Base-by-base conservation (phyloP, 805 yeast genomes). In the Candida insectorum region DNA sequence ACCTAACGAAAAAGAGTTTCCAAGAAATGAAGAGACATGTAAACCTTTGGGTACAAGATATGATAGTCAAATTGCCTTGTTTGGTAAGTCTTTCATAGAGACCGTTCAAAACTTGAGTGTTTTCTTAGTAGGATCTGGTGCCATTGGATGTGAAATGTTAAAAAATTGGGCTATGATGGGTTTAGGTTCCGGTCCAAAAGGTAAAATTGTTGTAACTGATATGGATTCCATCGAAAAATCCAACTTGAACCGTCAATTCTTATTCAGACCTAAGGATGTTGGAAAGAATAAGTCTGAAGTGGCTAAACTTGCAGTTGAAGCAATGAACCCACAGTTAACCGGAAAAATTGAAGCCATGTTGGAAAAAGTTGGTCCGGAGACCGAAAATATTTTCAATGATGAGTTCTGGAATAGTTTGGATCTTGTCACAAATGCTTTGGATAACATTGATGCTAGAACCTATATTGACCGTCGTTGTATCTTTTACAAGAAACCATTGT, bases 111-210 rank as follows among this genome's bases (percentile, higher is more conserved):
- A 89, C 58, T 65, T 84, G 43, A 82, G 78, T 52, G 87, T 89
- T 3, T 91, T 93, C 60, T 69, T 93, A 45, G 98, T 93, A 25
- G 98, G 98, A 28, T 73, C 97, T 2, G 98, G 98, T 56, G 98
- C 98, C 13, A 93, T 93, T 68, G 98, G 98, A 24, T 93, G 98
- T 68, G 98, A 93, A 65, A 91, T 93, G 89, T 71, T 93, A 52
- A 93, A 93, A 64, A 89, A 87, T 55, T 93, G 97, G 97, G 96
- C 98, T 4, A 74, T 93, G 75, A 73, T 89, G 77, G 98, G 98
- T 28, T 66, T 93, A 33, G 97, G 95, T 22, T 73, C 95, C 16
- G 97, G 97, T 26, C 86, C 89, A 24, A 60, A 83, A 3, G 98
- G 98, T 50, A 74, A 77, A 49, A 85, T 93, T 40, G 62, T 65